Evolutionary conservation across 257 asterid genomes (phyloP), one percentile per base, ranked within the genome.

Genomic region (Asclepias syriaca): DNA sequence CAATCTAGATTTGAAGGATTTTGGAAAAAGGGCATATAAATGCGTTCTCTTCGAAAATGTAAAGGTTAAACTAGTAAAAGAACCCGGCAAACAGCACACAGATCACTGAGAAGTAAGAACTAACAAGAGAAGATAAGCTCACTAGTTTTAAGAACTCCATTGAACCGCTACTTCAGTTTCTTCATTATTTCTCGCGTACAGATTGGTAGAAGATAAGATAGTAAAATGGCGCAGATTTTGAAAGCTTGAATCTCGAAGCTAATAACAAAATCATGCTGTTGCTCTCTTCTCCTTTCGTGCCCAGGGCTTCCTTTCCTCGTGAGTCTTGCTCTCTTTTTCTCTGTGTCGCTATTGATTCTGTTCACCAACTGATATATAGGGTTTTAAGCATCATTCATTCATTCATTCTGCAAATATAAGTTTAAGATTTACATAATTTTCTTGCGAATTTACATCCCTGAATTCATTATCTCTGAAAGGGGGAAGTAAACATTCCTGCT

Each of bases 241-340:
- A 80, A 71, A 73, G 72, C 74, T 78, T 81, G 32, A 69, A 68
- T 78, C 34, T 69, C 29, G 24, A 51, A 11, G 22, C 18, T 39
- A 59, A 57, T 1, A 6, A 43, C 48, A 71, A 72, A 68, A 79
- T 77, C 85, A 88, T 85, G 93, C 68, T 81, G 71, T 55, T 81
- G 5, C 79, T 77, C 66, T 85, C 85, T 72, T 61, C 79, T 37
- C 69, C 84, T 54, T 80, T 85, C 68, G 74, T 70, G 53, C 58
- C 83, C 76, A 53, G 80, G 7, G 43, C 70, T 66, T 75, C 65
- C 51, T 73, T 79, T 54, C 81, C 81, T 29, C 60, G 96, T 86
- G 83, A 84, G 81, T 84, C 59, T 73, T 65, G 75, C 53, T 74
- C 74, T 72, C 74, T 74, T 65, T 65, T 69, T 70, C 71, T 63